Percentiles rank a stretch among this genome's conserved stretches.
Conservation (phyloP, 2,329 filamentous ascomycete genomes). For the Ceratocystis alfenasii region DNA sequence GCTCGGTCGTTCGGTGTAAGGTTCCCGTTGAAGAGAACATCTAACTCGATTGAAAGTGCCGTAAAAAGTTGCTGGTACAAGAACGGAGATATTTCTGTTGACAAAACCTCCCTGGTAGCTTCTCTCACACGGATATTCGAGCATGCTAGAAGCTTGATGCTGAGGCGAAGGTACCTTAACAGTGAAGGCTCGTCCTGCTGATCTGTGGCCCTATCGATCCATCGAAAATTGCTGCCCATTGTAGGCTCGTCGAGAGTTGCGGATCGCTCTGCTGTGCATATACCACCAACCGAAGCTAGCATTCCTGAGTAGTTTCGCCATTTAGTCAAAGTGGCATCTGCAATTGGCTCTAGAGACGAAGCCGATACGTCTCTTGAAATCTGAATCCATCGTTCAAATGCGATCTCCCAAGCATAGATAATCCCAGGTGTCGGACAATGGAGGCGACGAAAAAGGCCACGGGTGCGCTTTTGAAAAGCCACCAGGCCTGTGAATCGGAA, state of each 20-base stretch:
- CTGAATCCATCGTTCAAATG: conserved; percentile 53
- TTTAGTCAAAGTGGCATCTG: conserved; percentile 47
- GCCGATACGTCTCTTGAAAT: conserved; percentile 51
- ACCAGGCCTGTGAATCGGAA: conserved; percentile 58
- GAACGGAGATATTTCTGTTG: conserved; percentile 49
- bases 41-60: conserved; percentile 52
- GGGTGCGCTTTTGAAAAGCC: conserved; percentile 55
- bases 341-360: conserved; percentile 38
- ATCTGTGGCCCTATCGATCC: conserved; percentile 53
- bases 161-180: conserved; percentile 48
- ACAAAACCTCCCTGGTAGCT: conserved; percentile 53
- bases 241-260: conserved; percentile 46
- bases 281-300: conserved; percentile 52
- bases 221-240: conserved; percentile 42
- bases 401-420: conserved; percentile 52
- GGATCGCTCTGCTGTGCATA: conserved; percentile 50
- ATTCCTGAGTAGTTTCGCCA: conserved; percentile 62
- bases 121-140: conserved; percentile 53
- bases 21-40: conserved; percentile 43
- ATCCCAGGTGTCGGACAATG: conserved; percentile 54
- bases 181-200: conserved; percentile 50
- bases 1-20: conserved; percentile 35
- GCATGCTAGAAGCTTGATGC: conserved; percentile 53
- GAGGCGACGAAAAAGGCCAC: conserved; percentile 47
- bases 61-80: conserved; percentile 53